Percentiles rank a stretch among this genome's conserved stretches.
These are phyloP conservation scores for Viola odorata DNA, from an alignment of 345 rosid genomes.

Conservation along the genomic window DNA sequence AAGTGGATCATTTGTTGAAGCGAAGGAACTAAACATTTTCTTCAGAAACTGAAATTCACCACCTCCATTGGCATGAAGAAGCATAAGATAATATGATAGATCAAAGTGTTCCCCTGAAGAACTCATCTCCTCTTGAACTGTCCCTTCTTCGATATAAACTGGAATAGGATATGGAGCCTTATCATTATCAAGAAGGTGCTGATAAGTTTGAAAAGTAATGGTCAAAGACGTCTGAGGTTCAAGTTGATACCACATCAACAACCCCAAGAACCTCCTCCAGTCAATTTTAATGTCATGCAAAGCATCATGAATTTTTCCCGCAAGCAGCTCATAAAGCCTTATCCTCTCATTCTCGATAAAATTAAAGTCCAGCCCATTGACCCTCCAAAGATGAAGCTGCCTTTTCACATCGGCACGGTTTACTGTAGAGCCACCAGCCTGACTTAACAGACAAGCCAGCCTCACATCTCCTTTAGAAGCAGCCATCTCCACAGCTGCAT, in stretches of 20 bases:
- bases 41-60: constrained; percentile 49
- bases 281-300: constrained; percentile 56
- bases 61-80: constrained; percentile 73
- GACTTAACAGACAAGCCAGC: constrained; percentile 89
- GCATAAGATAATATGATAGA: constrained; percentile 91
- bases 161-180: constrained; percentile 86
- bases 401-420: constrained; percentile 60
- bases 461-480: constrained; percentile 89
- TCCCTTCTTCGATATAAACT: constrained; percentile 85
- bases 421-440: constrained; percentile 83
- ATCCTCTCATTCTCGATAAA: constrained; percentile 80
- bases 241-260: constrained; percentile 88
- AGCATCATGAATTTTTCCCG: constrained; percentile 73
- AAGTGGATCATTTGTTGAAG: constrained; percentile 90
- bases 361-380: constrained; percentile 80
- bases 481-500: constrained; percentile 83
- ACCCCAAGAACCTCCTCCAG: constrained; percentile 95
- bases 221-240: constrained; percentile 67
- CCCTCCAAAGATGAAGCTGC: constrained; percentile 85
- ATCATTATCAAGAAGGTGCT: constrained; percentile 52
- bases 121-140: constrained; percentile 34
- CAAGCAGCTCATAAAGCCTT: constrained; percentile 82
- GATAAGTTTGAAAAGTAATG: constrained; percentile 58
- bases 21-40: constrained; percentile 82
- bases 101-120: constrained; percentile 52